Conservation (phyloP, 345 rosid species). For the Laguncularia racemosa region DNA sequence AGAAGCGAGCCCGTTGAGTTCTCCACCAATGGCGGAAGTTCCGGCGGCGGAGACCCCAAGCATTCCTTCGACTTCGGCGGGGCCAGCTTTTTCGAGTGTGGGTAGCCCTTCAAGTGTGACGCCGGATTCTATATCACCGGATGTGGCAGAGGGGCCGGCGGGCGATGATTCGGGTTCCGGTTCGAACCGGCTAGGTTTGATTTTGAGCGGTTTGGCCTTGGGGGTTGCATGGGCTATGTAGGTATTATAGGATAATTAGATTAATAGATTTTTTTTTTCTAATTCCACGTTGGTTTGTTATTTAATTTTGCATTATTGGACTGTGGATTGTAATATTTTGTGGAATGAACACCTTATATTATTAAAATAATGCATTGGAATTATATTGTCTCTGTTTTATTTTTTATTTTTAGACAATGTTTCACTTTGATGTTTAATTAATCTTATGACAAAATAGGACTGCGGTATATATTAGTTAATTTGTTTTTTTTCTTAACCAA, state of each 20-base stretch:
- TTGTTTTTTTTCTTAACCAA: too few species aligned
- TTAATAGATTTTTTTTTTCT: neutral
- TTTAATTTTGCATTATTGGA: neutral
- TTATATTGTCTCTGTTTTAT: too few species aligned
- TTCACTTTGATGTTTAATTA: too few species aligned
- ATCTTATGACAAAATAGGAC: too few species aligned
- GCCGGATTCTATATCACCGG: slow-evolving; percentile 13
- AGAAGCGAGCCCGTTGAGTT: slow-evolving; percentile 11
- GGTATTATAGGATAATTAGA: too few species aligned
- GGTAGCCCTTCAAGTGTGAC: slow-evolving; percentile 6
- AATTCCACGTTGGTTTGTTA: neutral
- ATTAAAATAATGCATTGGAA: too few species aligned
- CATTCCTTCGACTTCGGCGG: slow-evolving; percentile 29
- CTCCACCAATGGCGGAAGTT: slow-evolving; percentile 11
- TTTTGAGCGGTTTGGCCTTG: slow-evolving; percentile 10
- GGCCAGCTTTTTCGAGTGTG: slow-evolving; percentile 20
- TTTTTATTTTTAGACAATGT: too few species aligned
- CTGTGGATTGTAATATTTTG: too few species aligned
- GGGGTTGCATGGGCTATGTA: slow-evolving; percentile 5
- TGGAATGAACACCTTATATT: too few species aligned
- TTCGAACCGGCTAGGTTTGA: slow-evolving; percentile 1
- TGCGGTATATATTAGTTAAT: too few species aligned
- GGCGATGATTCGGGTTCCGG: slow-evolving; percentile 22
- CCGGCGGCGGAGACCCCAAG: slow-evolving; percentile 13
- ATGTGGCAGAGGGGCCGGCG: slow-evolving; percentile 18